Evolutionary conservation across 768 basidiomycete genomes (phyloP).

Genomic region (Russula vinacea): DNA sequence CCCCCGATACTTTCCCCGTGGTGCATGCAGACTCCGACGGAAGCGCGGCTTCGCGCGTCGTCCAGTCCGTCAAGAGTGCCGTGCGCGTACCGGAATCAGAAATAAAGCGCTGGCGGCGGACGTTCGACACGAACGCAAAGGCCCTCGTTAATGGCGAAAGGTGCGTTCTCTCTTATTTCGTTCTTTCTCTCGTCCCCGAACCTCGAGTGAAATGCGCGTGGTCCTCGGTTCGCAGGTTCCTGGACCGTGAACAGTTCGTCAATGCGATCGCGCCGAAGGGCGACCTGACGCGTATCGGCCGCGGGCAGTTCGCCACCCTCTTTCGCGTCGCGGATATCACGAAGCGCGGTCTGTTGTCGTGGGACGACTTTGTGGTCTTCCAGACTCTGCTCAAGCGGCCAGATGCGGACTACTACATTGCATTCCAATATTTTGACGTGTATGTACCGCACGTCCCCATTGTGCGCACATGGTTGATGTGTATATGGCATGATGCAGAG

Average conservation of each 20-base stretch:
- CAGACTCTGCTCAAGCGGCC: conserved; percentile 90
- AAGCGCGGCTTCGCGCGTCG: conserved; percentile 40
- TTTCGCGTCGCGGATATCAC: conserved; percentile 85
- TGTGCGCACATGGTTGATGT: conserved; percentile 4
- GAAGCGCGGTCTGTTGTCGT: conserved; percentile 74
- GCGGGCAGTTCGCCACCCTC: conserved; percentile 83
- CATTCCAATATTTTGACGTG: conserved; percentile 95
- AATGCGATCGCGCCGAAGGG: conserved; percentile 89
- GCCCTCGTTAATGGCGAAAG: conserved; percentile 70
- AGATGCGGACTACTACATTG: conserved; percentile 96
- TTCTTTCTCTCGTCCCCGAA: neutral
- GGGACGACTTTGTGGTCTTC: conserved; percentile 96
- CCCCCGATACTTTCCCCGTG: conserved; percentile 40
- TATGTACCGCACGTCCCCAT: conserved; percentile 34
- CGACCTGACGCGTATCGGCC: conserved; percentile 82
- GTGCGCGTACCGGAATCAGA: conserved; percentile 77
- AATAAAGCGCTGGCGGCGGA: conserved; percentile 82
- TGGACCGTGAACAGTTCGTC: conserved; percentile 86
- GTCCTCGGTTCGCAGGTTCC: conserved; percentile 52
- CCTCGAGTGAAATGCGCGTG: neutral
- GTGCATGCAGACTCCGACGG: conserved; percentile 54
- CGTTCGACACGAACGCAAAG: conserved; percentile 82
- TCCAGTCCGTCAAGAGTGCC: conserved; percentile 64
- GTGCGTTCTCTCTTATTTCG: conserved; percentile 45
- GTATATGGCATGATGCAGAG: conserved; percentile 44